Base-by-base conservation (phyloP, 2,329 filamentous ascomycete genomes). In the Fonsecaea erecta region DNA sequence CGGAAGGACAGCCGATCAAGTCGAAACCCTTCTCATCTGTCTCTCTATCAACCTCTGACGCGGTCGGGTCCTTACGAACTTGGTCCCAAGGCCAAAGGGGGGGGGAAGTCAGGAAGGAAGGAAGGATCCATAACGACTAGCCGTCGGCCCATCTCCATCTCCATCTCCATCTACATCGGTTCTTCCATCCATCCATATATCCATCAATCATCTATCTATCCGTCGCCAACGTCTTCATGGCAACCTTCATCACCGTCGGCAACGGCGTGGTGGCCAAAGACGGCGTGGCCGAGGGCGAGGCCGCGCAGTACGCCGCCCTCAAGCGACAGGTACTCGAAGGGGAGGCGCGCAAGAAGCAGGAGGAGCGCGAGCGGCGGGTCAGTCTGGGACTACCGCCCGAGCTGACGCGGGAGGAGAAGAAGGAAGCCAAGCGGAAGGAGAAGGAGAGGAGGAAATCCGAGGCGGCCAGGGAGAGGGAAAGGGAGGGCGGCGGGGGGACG, bases 281-380 rank as follows among this genome's bases (percentile, higher is more conserved):
- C 24, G 8, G 62, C 18, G 21, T 64, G 18, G 62, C 35, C 32
- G 56, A 64, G 24, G 56, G 55, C 16, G 62, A 64, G 28, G 57
- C 56, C 26, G 62, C 35, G n/a, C 56, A 64, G 40, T 64, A 60
- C 40, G 51, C 60, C 32, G 62, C 62, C 21, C 57, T 64, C 35
- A 64, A 43, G 26, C 56, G 40, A 28, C 32, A 30, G 14, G 62
- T 64, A 14, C 62, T 64, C 18, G 62, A 56, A 3, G 57, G 37
- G 11, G 8, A 64, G 30, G 62, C 52, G 30, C 26, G 30, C 9
- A 55, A 60, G 55, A 58, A 56, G 30, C 62, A 52, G 51, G 62
- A 60, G 34, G 62, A 64, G 34, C 52, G 62, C 7, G 51, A 64
- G 52, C 52, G 56, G 52, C 21, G 62, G 32, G 30, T 56, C n/a